A percentile compares a stretch with the other conserved stretches of the same genome.
phyloP scores from a whole-genome alignment of 345 rosid genomes.

The Eucalyptus brandiana region DNA sequence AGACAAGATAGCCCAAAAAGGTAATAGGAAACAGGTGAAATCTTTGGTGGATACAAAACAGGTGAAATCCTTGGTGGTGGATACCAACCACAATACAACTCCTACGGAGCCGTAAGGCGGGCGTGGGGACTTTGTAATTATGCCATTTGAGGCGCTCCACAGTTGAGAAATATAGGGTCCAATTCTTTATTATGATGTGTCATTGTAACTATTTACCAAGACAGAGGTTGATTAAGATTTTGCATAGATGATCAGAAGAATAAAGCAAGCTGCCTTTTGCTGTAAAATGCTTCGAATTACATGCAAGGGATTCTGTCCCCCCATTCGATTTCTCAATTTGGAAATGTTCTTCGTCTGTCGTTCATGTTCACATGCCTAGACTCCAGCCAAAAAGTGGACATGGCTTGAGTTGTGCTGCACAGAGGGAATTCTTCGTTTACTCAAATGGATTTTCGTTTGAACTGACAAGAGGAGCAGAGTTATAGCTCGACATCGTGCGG shows the following conservation, averaged over 20 bases:
- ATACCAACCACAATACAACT: conserved; percentile 5
- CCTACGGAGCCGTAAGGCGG: conserved; percentile 52
- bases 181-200: neutral
- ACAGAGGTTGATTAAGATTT: neutral
- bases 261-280: conserved; percentile 26
- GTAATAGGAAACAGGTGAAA: neutral
- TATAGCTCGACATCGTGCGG: neutral
- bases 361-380: neutral
- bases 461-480: neutral
- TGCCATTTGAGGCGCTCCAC: conserved; percentile 5
- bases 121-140: conserved; percentile 36
- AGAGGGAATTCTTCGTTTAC: neutral
- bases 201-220: neutral
- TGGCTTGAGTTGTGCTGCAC: neutral
- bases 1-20: conserved; percentile 18
- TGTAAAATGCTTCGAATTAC: neutral
- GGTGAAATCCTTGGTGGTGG: neutral
- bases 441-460: neutral
- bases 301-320: neutral
- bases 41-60: neutral
- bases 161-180: neutral
- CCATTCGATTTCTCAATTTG: neutral
- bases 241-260: conserved; percentile 5
- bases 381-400: neutral
- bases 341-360: neutral